Evolutionary conservation across 2,329 filamentous ascomycete genomes (phyloP), one percentile per base, ranked within the genome.

Genomic region (Phoma sp.): DNA sequence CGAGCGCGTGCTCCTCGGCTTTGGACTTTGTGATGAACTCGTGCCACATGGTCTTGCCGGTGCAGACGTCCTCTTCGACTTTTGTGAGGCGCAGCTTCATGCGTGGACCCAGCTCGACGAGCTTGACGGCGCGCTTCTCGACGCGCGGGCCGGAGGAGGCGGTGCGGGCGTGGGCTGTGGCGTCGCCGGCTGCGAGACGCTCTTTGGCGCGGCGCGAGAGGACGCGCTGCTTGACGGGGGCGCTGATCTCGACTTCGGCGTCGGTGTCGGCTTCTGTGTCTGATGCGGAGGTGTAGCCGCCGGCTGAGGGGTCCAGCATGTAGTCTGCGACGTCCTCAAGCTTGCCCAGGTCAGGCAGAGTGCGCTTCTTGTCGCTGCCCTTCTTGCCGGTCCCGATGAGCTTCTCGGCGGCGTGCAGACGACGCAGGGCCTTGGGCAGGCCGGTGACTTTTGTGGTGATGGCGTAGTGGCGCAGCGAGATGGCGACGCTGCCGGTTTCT

Each of bases 21-120:
- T 86, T 86, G 6, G 86, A 87, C 82, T 99, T 99, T 72, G 88
- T 85, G 48, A 98, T 87, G 72, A 92, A 96, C 73, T 97, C 92
- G 75, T 99, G 95, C 95, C 95, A 99, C 90, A 99, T 91, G 52
- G 96, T 85, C 74, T 92, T 95, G 44, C 95, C 95, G 24, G 85
- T 84, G 68, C 92, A 97, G 6, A 98, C 77, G 1, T 94, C 95
- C 67, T 99, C 95, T 72, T 99, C 95, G 4, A 99, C 93, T 79
- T 99, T 99, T 51, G 92, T 93, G 77, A 99, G 81, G 29, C 94
- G 87, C 36, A 99, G 79, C 57, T 86, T 89, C 89, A 99, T 88
- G 49, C 95, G 86, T 1, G 95, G 95, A 0, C 95, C 95, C 0
- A 99, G 80, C 77, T 99, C 95, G 3, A 96, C 88, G 6, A 99